Conservation (phyloP, 139 green algal species). For the Chlamydomonas sphaeroides region DNA sequence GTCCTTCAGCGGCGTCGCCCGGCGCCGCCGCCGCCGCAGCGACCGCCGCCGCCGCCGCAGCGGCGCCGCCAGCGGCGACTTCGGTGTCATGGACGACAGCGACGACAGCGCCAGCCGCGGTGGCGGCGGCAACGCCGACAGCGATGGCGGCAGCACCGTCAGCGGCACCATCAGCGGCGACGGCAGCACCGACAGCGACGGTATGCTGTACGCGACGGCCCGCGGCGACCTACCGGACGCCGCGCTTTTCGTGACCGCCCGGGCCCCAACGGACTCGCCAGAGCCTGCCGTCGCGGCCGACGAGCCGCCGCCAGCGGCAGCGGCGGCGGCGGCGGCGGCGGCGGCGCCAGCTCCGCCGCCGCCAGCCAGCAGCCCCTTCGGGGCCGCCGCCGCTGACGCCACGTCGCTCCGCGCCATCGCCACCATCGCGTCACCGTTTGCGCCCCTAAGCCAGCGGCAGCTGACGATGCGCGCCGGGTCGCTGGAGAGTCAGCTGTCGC, state of each 20-base stretch:
- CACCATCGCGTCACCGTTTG: background rate
- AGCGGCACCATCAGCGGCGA: background rate
- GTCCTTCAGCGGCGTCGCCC: background rate
- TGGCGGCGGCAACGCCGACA: background rate
- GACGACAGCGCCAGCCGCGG: background rate
- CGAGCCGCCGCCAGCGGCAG: background rate
- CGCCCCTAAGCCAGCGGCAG: conserved; percentile 28
- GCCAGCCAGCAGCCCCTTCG: no score
- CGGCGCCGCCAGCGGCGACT: background rate
- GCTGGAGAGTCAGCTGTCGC: conserved; percentile 19
- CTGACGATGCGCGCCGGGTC: conserved; percentile 8
- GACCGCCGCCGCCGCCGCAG: background rate
- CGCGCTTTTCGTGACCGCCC: no score
- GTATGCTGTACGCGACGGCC: no score
- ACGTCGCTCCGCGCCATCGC: no score
- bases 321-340: background rate
- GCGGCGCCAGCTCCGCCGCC: background rate
- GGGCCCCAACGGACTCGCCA: no score
- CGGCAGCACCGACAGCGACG: background rate
- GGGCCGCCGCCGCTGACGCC: no score
- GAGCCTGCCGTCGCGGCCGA: no score
- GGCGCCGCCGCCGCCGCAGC: background rate
- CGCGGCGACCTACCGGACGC: no score
- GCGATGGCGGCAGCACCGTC: background rate
- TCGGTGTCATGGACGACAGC: background rate